A percentile compares a stretch with the other conserved stretches of the same genome.
phyloP scores from a whole-genome alignment of 2,329 filamentous ascomycete genomes.

The Elsinoe arachidis region DNA sequence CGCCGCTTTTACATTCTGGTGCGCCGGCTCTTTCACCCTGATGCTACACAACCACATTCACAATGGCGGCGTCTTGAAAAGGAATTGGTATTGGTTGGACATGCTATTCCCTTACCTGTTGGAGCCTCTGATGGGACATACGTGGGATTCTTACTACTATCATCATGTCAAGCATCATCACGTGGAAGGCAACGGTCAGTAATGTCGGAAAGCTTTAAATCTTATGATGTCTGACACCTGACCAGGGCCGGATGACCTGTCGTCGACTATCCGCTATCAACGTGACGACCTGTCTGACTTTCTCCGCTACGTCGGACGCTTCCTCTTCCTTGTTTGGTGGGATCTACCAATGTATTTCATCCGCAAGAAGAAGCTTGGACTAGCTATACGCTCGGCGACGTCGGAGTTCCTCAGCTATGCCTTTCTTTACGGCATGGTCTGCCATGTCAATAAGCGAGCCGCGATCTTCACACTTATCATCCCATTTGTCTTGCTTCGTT shows the following conservation, averaged over 20 bases:
- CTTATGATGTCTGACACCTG: too few species aligned
- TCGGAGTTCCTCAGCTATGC: slow-evolving; percentile 55
- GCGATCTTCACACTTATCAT: slow-evolving; percentile 58
- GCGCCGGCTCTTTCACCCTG: slow-evolving; percentile 65
- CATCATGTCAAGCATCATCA: slow-evolving; percentile 84
- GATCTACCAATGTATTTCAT: slow-evolving; percentile 68
- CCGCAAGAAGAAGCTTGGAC: slow-evolving; percentile 47
- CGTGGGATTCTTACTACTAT: slow-evolving; percentile 78
- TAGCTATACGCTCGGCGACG: slow-evolving; percentile 48
- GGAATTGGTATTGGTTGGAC: slow-evolving; percentile 51
- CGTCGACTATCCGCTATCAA: slow-evolving; percentile 67
- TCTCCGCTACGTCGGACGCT: slow-evolving; percentile 62
- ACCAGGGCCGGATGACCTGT: slow-evolving; percentile 57
- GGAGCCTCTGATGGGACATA: slow-evolving; percentile 72
- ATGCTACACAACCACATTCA: slow-evolving; percentile 84
- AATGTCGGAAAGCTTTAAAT: background rate
- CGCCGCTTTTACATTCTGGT: slow-evolving; percentile 55
- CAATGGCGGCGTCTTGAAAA: slow-evolving; percentile 57
- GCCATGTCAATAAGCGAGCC: slow-evolving; percentile 43
- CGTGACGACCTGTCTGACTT: slow-evolving; percentile 60
- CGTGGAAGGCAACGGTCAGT: slow-evolving; percentile 60
- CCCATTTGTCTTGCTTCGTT: slow-evolving; percentile 56
- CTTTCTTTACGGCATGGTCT: slow-evolving; percentile 44
- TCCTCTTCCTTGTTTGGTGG: slow-evolving; percentile 64
- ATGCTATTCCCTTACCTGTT: slow-evolving; percentile 61